phyloP scores from a whole-genome alignment of 78 protist species.

The Anaeramoeba ignava region DNA sequence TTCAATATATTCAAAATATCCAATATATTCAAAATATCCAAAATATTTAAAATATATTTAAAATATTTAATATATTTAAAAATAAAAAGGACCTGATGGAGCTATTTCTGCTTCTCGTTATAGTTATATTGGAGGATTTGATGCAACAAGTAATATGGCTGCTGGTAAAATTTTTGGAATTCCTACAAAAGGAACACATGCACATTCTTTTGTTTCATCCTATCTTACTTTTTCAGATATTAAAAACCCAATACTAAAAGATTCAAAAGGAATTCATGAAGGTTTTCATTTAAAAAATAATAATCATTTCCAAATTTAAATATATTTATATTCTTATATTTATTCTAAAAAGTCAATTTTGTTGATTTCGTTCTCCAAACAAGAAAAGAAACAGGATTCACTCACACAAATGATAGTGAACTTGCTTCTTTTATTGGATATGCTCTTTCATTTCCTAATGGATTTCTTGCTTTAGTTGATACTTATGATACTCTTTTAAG shows the following conservation, averaged over 20 bases:
- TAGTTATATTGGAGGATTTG: slow-evolving; percentile 70
- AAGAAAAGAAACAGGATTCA: slow-evolving; percentile 16
- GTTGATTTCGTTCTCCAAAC: slow-evolving; percentile 15
- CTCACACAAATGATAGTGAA: slow-evolving; percentile 44
- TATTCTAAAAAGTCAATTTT: slow-evolving; percentile 20
- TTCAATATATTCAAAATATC: no score
- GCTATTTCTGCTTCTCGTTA: slow-evolving; percentile 62
- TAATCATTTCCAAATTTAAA: no score
- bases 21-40: no score
- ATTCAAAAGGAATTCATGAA: no score
- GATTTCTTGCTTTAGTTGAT: slow-evolving; percentile 75
- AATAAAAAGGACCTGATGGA: slow-evolving; percentile 45
- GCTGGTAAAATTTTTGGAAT: slow-evolving; percentile 53
- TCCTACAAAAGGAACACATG: slow-evolving; percentile 63
- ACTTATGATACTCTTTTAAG: slow-evolving; percentile 64
- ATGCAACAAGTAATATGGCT: slow-evolving; percentile 61
- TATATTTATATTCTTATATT: no score
- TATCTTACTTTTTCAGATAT: no score
- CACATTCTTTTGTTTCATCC: slow-evolving; percentile 69
- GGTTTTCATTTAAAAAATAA: no score
- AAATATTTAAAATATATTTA: no score
- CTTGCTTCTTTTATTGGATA: slow-evolving; percentile 72
- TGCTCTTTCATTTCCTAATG: slow-evolving; percentile 68
- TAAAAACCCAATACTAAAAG: no score
- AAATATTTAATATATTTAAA: no score